Conservation (phyloP, 208 protist genomes). For the Crithidia expoeki region DNA sequence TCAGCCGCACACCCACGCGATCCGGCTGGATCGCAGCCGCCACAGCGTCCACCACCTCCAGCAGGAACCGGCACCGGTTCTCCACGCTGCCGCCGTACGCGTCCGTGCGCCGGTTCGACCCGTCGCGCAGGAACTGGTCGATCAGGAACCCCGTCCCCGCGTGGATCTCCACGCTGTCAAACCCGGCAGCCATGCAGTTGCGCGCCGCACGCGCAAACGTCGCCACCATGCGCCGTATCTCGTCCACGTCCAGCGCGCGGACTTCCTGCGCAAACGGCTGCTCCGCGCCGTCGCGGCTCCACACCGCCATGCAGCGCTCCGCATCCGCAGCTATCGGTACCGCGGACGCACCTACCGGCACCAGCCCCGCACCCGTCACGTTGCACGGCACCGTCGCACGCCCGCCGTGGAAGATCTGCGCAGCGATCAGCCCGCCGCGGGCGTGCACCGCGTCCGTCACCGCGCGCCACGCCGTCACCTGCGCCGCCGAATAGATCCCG, state of each 20-base stretch:
- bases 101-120: slow-evolving; percentile 80
- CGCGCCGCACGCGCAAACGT: slow-evolving; percentile 69
- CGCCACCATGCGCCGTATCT: slow-evolving; percentile 58
- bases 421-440: slow-evolving; percentile 52
- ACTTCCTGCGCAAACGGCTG: slow-evolving; percentile 23
- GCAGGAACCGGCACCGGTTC: slow-evolving; percentile 67
- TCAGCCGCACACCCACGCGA: slow-evolving; percentile 64
- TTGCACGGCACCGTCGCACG: slow-evolving; percentile 39
- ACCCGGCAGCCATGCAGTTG: slow-evolving; percentile 72
- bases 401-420: slow-evolving; percentile 60
- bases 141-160: slow-evolving; percentile 91
- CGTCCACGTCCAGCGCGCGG: slow-evolving; percentile 55
- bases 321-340: slow-evolving; percentile 8
- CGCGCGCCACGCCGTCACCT: slow-evolving; percentile 56
- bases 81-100: too few species aligned
- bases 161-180: slow-evolving; percentile 93
- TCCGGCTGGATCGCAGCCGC: slow-evolving; percentile 35
- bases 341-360: slow-evolving; percentile 18
- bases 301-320: slow-evolving; percentile 21
- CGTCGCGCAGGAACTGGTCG: slow-evolving; percentile 70
- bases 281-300: slow-evolving; percentile 31
- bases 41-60: slow-evolving; percentile 79
- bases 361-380: slow-evolving; percentile 15
- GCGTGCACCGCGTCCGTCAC: slow-evolving; percentile 72
- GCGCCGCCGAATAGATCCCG: slow-evolving; percentile 51